Percentiles rank a stretch among this genome's conserved stretches.
phyloP scores from a whole-genome alignment of 2,329 filamentous ascomycete species.

The Dissoconium aciculare region DNA sequence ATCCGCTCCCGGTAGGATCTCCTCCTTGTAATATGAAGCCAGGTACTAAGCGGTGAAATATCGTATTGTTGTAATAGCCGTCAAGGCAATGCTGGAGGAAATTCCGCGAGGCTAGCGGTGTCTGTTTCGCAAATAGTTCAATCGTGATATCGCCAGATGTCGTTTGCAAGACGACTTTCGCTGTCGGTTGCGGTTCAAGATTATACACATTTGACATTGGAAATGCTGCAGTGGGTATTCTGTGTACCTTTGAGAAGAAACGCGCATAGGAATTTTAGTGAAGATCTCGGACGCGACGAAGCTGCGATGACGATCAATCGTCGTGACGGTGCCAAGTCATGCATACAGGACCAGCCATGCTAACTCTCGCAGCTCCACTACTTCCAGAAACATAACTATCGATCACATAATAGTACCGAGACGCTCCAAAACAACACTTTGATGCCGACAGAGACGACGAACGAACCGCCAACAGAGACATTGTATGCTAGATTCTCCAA shows the following conservation, averaged over 20 bases:
- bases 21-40: slow-evolving; percentile 91
- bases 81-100: slow-evolving; percentile 92
- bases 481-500: slow-evolving; percentile 22
- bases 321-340: no score
- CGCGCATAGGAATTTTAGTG: no score
- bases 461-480: slow-evolving; percentile 5
- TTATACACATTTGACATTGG: slow-evolving; percentile 83
- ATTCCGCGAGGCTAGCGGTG: slow-evolving; percentile 79
- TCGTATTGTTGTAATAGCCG: slow-evolving; percentile 84
- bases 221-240: slow-evolving; percentile 1
- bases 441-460: background rate
- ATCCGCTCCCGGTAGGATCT: slow-evolving; percentile 82
- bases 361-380: background rate
- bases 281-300: no score
- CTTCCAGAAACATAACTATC: background rate
- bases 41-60: slow-evolving; percentile 85
- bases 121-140: slow-evolving; percentile 90
- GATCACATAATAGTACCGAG: no score
- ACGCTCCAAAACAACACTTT: no score
- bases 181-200: slow-evolving; percentile 85
- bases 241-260: slow-evolving; percentile 5
- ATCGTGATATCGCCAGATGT: slow-evolving; percentile 78
- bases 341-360: background rate
- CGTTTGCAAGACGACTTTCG: slow-evolving; percentile 79
- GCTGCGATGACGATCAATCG: no score